Conservation (phyloP, 2,329 filamentous ascomycete genomes). For the Arthroderma sp. region DNA sequence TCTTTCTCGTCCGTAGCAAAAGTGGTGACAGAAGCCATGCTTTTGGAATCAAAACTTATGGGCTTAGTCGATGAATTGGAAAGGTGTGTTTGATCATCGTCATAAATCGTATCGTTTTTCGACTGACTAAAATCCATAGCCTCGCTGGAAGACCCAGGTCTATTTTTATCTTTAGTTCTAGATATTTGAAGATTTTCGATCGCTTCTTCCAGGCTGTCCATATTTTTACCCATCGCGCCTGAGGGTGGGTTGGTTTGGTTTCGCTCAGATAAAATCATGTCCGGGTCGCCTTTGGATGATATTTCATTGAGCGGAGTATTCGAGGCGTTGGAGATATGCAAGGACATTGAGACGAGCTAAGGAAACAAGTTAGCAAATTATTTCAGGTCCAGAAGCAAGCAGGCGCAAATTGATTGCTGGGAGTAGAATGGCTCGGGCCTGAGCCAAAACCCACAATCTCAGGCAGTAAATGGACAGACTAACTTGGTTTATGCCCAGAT, state of each 20-base stretch:
- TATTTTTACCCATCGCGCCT: neutral
- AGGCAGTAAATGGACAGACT: constrained; percentile 1
- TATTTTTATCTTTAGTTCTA: constrained; percentile 14
- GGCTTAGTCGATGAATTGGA: constrained; percentile 62
- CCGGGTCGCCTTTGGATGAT: no score
- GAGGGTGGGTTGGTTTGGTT: neutral
- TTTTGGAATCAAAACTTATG: constrained; percentile 84
- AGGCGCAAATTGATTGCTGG: neutral
- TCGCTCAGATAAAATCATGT: neutral
- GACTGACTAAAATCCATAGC: constrained; percentile 18
- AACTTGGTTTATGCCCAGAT: neutral
- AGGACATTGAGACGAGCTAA: neutral
- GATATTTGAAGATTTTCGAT: constrained; percentile 23
- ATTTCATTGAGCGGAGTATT: no score
- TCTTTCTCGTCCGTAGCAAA: constrained; percentile 97
- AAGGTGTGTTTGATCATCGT: constrained; percentile 36
- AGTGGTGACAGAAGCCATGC: constrained; percentile 82
- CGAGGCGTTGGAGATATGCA: neutral
- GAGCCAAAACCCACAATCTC: neutral
- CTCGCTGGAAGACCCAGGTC: constrained; percentile 16
- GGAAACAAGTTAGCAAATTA: no score
- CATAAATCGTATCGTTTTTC: constrained; percentile 26
- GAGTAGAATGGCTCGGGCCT: neutral
- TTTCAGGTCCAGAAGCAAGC: neutral
- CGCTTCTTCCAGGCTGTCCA: constrained; percentile 19